phyloP scores from a whole-genome alignment of 179 eudicot species.

The Vitellaria paradoxa region DNA sequence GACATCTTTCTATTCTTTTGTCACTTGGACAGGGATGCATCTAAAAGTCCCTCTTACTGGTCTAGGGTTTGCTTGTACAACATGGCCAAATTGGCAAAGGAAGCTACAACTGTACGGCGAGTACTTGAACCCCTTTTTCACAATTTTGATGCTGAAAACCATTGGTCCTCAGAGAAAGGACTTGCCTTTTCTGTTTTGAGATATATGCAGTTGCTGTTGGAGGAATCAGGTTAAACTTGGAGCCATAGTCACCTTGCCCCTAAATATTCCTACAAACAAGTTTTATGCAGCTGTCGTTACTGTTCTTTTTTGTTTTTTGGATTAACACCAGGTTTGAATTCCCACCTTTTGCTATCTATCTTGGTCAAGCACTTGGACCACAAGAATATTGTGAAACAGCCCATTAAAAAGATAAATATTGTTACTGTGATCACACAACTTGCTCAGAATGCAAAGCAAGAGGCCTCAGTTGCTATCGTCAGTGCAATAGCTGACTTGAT shows the following conservation, averaged over 20 bases:
- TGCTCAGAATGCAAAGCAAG: constrained; percentile 55
- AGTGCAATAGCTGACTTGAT: constrained; percentile 76
- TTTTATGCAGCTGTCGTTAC: neutral
- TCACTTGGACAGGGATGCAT: constrained; percentile 46
- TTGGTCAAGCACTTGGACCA: constrained; percentile 87
- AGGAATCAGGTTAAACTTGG: constrained; percentile 62
- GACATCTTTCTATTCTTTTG: constrained; percentile 12
- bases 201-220: constrained; percentile 63
- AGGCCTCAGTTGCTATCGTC: constrained; percentile 53
- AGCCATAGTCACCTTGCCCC: neutral
- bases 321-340: constrained; percentile 49
- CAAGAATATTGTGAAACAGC: constrained; percentile 67
- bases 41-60: constrained; percentile 83
- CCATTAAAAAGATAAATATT: constrained; percentile 59
- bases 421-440: constrained; percentile 56
- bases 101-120: constrained; percentile 83
- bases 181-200: constrained; percentile 70
- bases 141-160: constrained; percentile 69
- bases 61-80: constrained; percentile 76
- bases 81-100: constrained; percentile 79
- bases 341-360: constrained; percentile 63
- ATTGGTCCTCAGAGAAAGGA: constrained; percentile 76
- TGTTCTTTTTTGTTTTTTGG: constrained; percentile 12
- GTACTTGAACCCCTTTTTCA: constrained; percentile 87
- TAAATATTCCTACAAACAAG: neutral